Conservation (phyloP, 148 eudicot species). For the Rhododendron williamsianum region DNA sequence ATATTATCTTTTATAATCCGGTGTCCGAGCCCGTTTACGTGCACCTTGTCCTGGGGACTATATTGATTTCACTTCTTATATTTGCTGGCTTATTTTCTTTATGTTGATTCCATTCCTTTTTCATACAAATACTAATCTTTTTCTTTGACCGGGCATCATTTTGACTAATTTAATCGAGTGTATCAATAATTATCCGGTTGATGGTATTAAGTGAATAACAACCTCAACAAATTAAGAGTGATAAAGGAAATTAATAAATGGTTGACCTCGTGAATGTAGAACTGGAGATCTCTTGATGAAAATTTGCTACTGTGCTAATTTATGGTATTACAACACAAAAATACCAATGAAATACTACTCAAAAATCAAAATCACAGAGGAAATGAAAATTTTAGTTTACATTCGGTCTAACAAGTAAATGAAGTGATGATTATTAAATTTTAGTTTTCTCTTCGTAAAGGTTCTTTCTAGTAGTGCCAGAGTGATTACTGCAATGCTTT, state of each 20-base stretch:
- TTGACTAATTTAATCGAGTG: background rate
- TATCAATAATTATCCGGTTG: background rate
- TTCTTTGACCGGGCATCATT: no score
- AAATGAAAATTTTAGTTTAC: background rate
- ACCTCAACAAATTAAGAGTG: background rate
- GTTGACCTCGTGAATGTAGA: background rate
- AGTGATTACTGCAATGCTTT: no score
- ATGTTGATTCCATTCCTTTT: background rate
- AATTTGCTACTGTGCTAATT: no score
- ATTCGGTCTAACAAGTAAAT: background rate
- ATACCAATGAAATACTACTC: background rate
- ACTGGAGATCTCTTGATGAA: background rate
- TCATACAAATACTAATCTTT: background rate
- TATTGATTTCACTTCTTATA: background rate
- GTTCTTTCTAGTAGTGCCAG: background rate
- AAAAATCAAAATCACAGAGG: background rate
- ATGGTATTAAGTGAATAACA: background rate
- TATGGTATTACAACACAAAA: background rate
- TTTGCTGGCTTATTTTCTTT: background rate
- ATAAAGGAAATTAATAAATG: background rate
- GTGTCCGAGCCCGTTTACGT: no score
- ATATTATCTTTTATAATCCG: no score
- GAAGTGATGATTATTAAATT: background rate
- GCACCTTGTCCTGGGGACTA: fast-evolving
- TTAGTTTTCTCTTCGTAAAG: background rate